phyloP scores from a whole-genome alignment of 2,329 filamentous ascomycete species.

The Madurella fahalii region DNA sequence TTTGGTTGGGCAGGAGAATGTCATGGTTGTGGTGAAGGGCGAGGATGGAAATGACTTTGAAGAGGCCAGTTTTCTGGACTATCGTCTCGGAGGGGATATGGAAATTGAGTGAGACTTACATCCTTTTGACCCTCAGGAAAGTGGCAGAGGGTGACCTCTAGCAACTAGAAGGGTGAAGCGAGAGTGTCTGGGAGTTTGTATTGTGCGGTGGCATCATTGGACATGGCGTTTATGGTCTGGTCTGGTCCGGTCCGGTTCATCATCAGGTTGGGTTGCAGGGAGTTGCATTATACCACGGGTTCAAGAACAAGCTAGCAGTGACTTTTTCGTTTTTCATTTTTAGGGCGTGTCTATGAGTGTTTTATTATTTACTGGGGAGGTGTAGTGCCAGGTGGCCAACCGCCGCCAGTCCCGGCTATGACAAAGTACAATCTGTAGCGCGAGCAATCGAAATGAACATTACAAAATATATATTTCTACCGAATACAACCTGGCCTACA shows the following conservation, averaged over 20 bases:
- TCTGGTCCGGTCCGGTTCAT: neutral
- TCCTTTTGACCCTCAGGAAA: neutral
- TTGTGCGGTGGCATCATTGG: neutral
- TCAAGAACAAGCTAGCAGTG: neutral
- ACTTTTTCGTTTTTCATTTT: no score
- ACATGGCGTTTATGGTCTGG: slow-evolving; percentile 16
- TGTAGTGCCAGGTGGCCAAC: neutral
- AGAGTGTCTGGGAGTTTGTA: neutral
- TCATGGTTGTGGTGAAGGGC: slow-evolving; percentile 27
- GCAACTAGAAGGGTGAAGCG: neutral
- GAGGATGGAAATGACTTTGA: slow-evolving; percentile 52
- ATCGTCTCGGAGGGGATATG: slow-evolving; percentile 30
- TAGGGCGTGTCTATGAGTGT: no score
- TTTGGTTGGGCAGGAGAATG: slow-evolving; percentile 45
- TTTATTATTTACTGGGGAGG: neutral
- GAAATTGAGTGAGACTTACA: slow-evolving; percentile 35
- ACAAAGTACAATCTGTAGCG: neutral
- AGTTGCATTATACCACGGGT: slow-evolving; percentile 16
- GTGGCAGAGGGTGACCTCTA: neutral
- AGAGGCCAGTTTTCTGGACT: slow-evolving; percentile 63
- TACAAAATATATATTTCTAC: neutral
- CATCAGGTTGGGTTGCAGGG: neutral
- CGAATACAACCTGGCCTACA: neutral
- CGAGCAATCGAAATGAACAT: neutral
- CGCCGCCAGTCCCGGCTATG: no score